A percentile compares a stretch with the other conserved stretches of the same genome.
Conservation (phyloP, 768 basidiomycete species). For the Mycena filopes region DNA sequence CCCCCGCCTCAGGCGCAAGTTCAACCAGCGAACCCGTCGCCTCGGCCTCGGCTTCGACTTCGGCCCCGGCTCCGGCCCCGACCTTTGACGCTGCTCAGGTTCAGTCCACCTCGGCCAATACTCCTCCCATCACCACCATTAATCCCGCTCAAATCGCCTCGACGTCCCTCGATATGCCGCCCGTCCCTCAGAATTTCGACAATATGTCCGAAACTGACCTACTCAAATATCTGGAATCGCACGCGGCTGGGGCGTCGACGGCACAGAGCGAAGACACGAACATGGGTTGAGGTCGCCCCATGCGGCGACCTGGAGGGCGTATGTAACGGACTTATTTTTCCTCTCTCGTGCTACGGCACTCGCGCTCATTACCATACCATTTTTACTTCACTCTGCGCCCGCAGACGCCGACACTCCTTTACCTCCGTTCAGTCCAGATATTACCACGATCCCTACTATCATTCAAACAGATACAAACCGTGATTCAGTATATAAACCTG, state of each 20-base stretch:
- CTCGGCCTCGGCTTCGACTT: neutral
- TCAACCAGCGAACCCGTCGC: neutral
- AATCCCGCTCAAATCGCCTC: neutral
- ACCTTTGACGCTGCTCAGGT: neutral
- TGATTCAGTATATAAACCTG: neutral
- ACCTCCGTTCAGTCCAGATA: neutral
- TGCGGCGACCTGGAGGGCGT: conserved; percentile 10
- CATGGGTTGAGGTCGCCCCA: neutral
- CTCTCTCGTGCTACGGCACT: neutral
- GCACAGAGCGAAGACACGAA: no score
- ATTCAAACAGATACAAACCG: neutral
- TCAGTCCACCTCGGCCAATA: neutral
- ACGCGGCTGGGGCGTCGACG: no score
- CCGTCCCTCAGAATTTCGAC: no score
- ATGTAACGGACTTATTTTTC: conserved; percentile 1
- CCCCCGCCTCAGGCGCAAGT: neutral
- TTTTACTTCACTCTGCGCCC: neutral
- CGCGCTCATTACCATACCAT: neutral
- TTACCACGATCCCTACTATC: neutral
- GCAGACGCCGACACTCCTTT: neutral
- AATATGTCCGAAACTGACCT: no score
- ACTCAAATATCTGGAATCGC: no score
- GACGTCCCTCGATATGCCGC: neutral
- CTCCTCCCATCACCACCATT: neutral
- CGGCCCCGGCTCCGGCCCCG: neutral